Conservation (phyloP, 495 filamentous ascomycete species). For the Penicillium daleae region DNA sequence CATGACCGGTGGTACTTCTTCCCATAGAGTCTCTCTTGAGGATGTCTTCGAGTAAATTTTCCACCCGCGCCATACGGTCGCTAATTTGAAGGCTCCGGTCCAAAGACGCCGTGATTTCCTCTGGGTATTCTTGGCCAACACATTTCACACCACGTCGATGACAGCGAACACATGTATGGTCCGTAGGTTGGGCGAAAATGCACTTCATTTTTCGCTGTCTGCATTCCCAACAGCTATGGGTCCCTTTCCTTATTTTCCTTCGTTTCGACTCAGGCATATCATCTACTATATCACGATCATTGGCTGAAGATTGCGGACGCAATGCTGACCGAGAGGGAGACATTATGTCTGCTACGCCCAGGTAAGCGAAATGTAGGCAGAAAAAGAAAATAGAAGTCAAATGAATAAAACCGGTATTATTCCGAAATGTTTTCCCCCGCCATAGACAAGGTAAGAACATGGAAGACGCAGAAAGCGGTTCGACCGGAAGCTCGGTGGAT, state of each 20-base stretch:
- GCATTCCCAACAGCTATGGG: slow-evolving; percentile 57
- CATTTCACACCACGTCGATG: slow-evolving; percentile 37
- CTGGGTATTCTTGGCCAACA: slow-evolving; percentile 37
- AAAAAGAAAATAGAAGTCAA: too few relatives aligned
- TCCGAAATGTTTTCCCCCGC: too few relatives aligned
- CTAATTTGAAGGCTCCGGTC: slow-evolving; percentile 15
- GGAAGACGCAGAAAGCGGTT: too few relatives aligned
- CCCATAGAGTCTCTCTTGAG: neutral
- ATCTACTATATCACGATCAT: neutral
- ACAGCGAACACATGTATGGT: slow-evolving; percentile 44
- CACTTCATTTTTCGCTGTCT: slow-evolving; percentile 54
- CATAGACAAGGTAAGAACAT: too few relatives aligned
- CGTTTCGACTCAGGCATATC: slow-evolving; percentile 12
- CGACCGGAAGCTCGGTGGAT: slow-evolving; percentile 13
- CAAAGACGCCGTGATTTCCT: slow-evolving; percentile 8
- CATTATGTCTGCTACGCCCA: neutral
- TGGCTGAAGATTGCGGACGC: too few relatives aligned
- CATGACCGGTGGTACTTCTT: too few relatives aligned
- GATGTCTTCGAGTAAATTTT: slow-evolving; percentile 3
- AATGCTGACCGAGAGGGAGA: too few relatives aligned
- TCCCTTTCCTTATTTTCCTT: slow-evolving; percentile 51
- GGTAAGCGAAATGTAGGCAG: too few relatives aligned
- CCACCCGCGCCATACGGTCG: slow-evolving; percentile 8
- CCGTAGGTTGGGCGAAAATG: slow-evolving; percentile 35
- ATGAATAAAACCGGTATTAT: too few relatives aligned